Evolutionary conservation across 305 asterid species (phyloP).

Genomic region (Rubia peregrina): DNA sequence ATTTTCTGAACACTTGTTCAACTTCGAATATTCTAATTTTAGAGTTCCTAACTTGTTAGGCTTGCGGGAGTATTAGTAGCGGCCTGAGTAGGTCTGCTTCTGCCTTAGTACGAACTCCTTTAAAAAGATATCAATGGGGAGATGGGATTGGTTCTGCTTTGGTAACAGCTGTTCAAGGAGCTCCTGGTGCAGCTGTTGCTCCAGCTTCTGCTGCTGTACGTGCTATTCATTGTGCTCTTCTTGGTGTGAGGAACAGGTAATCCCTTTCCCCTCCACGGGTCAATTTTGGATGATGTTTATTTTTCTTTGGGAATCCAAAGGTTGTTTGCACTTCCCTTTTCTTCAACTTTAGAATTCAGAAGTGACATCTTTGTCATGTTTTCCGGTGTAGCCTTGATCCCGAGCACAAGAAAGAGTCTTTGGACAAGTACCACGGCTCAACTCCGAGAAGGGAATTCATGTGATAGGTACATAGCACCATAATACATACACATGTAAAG

Average conservation of each 20-base stretch:
- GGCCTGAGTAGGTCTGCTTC: conserved; percentile 89
- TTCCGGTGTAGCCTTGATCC: conserved; percentile 82
- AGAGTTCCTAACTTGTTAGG: conserved; percentile 39
- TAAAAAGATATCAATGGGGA: conserved; percentile 74
- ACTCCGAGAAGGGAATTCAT: conserved; percentile 42
- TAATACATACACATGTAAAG: not conserved
- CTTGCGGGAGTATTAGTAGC: conserved; percentile 80
- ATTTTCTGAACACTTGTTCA: not conserved
- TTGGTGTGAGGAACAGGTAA: conserved; percentile 92
- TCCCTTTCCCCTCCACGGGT: conserved; percentile 16
- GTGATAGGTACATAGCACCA: conserved; percentile 33
- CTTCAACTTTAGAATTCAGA: not conserved
- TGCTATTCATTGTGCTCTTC: conserved; percentile 81
- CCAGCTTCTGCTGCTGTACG: conserved; percentile 93
- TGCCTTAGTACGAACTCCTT: conserved; percentile 69
- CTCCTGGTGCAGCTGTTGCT: conserved; percentile 96
- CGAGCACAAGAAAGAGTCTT: conserved; percentile 84
- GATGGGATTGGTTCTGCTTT: conserved; percentile 82
- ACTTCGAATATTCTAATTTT: conserved; percentile 11
- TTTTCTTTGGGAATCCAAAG: not conserved
- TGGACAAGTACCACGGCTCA: conserved; percentile 76
- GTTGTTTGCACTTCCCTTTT: not conserved
- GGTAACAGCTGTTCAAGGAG: conserved; percentile 74
- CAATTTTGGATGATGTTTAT: not conserved
- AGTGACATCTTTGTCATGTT: conserved; percentile 6